Base-by-base conservation (phyloP, 1,139 yeast species). In the Pichia sp. region DNA sequence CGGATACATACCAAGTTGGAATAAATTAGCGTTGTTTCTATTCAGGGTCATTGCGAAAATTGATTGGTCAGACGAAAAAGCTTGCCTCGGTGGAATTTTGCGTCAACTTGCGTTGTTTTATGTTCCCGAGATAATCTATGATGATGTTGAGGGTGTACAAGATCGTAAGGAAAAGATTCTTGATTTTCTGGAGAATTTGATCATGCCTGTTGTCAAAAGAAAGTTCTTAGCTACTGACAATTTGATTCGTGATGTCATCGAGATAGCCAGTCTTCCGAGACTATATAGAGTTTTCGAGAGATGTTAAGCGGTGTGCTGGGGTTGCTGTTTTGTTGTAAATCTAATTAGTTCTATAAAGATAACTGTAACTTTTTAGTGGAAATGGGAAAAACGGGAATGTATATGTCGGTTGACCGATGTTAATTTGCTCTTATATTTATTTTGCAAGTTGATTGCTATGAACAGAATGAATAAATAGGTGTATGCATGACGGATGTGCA, bases 231-330 rank as follows among this genome's bases (percentile, higher is more conserved):
- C 93, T 0, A 74, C 94, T 0, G 63, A 62, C 16, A 53, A 52
- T 5, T 50, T 87, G 22, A 47, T 59, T 3, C 55, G 66, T 16
- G 79, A 75, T 41, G 74, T 87, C 6, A 71, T 84, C 3, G 95
- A 91, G 55, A 75, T 93, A 29, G 97, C 98, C 0, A 88, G 82
- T 53, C 62, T 93, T 28, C 97, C 97, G 1, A 95, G 95, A 0
- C 62, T 93, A 37, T 93, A 93, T 59, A 74, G 69, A 50, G 94
- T 93, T 6, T 91, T 91, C 64, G 99, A 91, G 60, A 67, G 98
- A 52, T 91, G 98, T 54, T 87, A 33, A 39, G 9, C 5, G 2
- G 5, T 10, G 3, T 11, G 23, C 10, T 10, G 2, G 3, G n/a
- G n/a, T n/a, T n/a, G n/a, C n/a, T n/a, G n/a, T n/a, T n/a, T n/a